Conservation (phyloP, 257 asterid species). For the Solanum sejunctum region DNA sequence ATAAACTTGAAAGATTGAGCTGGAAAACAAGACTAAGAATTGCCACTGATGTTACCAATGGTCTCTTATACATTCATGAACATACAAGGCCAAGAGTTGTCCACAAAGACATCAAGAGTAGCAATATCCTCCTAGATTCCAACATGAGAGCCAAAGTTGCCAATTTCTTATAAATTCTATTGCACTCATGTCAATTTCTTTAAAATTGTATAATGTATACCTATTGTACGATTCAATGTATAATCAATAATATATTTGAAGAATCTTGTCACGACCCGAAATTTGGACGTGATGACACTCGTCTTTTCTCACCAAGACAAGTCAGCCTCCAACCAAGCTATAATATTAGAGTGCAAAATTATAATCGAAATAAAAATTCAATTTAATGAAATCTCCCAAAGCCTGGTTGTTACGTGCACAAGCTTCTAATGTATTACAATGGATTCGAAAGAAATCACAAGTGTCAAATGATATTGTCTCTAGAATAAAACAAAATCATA, state of each 20-base stretch:
- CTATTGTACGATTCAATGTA: neutral
- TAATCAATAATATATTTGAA: neutral
- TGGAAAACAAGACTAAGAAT: conserved; percentile 72
- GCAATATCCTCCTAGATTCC: conserved; percentile 84
- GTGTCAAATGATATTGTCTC: too few relatives aligned
- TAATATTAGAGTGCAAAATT: too few relatives aligned
- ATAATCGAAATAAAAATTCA: too few relatives aligned
- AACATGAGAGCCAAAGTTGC: conserved; percentile 88
- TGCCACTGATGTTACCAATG: conserved; percentile 79
- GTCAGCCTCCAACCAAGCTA: too few relatives aligned
- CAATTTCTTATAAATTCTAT: conserved; percentile 12
- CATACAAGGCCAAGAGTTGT: conserved; percentile 91
- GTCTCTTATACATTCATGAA: conserved; percentile 91
- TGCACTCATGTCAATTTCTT: neutral
- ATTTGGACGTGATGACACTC: too few relatives aligned
- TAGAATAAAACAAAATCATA: too few relatives aligned
- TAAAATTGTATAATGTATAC: neutral
- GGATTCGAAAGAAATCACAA: too few relatives aligned
- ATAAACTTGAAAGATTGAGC: conserved; percentile 27
- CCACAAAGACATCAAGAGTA: conserved; percentile 84
- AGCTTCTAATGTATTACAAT: too few relatives aligned
- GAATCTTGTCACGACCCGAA: too few relatives aligned
- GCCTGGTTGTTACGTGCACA: too few relatives aligned
- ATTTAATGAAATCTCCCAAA: too few relatives aligned
- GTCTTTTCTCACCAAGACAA: too few relatives aligned